Evolutionary conservation across 305 asterid genomes (phyloP), one percentile per base, ranked within the genome.

Genomic region (Vinca major): DNA sequence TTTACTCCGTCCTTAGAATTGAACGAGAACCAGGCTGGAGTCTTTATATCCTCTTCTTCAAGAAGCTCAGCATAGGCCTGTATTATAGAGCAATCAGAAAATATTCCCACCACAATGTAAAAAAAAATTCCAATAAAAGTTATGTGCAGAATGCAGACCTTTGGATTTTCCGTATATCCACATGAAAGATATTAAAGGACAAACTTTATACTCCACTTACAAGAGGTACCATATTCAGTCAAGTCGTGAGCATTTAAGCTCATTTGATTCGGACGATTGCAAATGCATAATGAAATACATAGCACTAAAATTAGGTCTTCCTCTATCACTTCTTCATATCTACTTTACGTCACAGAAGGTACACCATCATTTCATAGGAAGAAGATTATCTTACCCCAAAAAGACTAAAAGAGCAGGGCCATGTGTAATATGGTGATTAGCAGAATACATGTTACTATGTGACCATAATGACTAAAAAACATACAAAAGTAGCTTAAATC

Each of bases 11-110:
- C 99, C 79, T 89, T 93, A 49, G 99, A 93, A 75, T 91, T 93
- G 83, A 91, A 93, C 66, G 97, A 80, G 72, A 93, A 74, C 99
- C 99, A 93, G 2, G 97, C 92, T 50, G 97, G 99, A 77, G 86
- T 74, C 45, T 79, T 79, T 56, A 91, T 86, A 78, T 80, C 82
- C 74, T 88, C 95, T 86, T 93, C 98, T 71, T 86, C 88, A 0
- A 93, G 91, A 70, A 93, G 92, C 85, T 86, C 71, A 52, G 76
- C 86, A 74, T 89, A 93, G 52, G 99, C 99, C 99, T 93, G 79
- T 67, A 49, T 26, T 51, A 77, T 64, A 14, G 40, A 56, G 2
- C 11, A 66, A 55, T 60, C 48, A 37, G 11, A 67, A 50, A 14
- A 43, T 52, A 44, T 65, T 40, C 43, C 62, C 50, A 73, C 20